A percentile compares a stretch with the other conserved stretches of the same genome.
These are phyloP conservation scores for Cenchrus purpureus DNA, from an alignment of 176 grass and related monocot genomes.

Conservation along the genomic window DNA sequence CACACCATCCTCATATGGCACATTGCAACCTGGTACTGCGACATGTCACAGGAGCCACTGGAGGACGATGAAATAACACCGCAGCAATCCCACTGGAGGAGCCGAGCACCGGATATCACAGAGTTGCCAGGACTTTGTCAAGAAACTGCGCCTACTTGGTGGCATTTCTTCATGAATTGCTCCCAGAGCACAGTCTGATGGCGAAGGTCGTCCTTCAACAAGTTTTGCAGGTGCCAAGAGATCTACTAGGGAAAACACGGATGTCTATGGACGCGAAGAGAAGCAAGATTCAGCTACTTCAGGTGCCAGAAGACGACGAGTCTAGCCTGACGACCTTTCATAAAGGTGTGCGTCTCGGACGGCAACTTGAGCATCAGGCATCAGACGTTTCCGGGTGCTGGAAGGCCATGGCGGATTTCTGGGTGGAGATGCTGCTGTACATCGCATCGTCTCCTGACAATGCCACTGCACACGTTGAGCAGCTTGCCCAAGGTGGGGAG, in stretches of 20 bases:
- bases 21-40: neutral
- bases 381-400: neutral
- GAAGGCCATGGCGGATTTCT: neutral
- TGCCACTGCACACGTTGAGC: neutral
- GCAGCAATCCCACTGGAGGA: neutral
- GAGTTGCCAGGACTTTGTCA: neutral
- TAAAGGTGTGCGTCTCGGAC: neutral
- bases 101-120: too few relatives aligned
- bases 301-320: neutral
- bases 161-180: neutral
- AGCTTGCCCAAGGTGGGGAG: neutral
- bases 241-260: neutral
- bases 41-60: neutral
- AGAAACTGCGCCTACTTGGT: conserved; percentile 8
- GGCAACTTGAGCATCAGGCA: neutral
- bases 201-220: neutral
- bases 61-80: neutral
- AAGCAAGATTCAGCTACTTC: neutral
- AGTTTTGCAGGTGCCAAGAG: neutral
- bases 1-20: conserved; percentile 20
- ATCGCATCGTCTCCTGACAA: neutral
- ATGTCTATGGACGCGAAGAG: neutral
- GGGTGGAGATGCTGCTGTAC: neutral
- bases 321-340: neutral
- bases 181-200: neutral